Conservation (phyloP, 2,329 filamentous ascomycete species). For the Colletotrichum destructivum region DNA sequence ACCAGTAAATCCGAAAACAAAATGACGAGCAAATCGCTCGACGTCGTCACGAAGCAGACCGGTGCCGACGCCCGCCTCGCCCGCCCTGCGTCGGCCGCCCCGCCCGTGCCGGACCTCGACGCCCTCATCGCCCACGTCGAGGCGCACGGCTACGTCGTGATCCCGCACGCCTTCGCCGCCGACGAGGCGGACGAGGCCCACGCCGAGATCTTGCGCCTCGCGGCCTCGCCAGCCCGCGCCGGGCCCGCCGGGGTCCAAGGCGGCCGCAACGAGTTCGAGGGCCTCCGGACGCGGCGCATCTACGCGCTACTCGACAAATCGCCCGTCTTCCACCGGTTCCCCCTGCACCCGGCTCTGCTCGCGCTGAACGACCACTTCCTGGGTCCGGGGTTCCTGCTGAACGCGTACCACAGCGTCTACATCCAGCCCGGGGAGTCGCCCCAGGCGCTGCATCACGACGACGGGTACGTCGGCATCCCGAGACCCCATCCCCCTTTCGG, state of each 20-base stretch:
- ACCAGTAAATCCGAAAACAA: neutral
- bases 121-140: constrained; percentile 43
- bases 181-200: constrained; percentile 49
- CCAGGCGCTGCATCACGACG: constrained; percentile 56
- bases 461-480: constrained; percentile 49
- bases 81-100: neutral
- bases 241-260: constrained; percentile 46
- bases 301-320: constrained; percentile 57
- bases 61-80: neutral
- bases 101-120: neutral
- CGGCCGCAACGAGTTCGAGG: constrained; percentile 56
- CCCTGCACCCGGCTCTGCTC: constrained; percentile 52
- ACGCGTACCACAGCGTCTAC: constrained; percentile 54
- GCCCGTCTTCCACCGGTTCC: constrained; percentile 55
- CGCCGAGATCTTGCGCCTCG: constrained; percentile 46
- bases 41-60: constrained; percentile 1
- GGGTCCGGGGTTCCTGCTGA: constrained; percentile 54
- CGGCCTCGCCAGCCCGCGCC: constrained; percentile 28
- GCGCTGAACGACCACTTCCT: constrained; percentile 58
- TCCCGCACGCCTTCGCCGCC: constrained; percentile 51
- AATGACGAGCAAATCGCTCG: neutral
- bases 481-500: constrained; percentile 54
- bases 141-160: constrained; percentile 53
- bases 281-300: constrained; percentile 54
- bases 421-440: constrained; percentile 56